Conservation (phyloP, 768 basidiomycete genomes). For the Termitomyces sp. region DNA sequence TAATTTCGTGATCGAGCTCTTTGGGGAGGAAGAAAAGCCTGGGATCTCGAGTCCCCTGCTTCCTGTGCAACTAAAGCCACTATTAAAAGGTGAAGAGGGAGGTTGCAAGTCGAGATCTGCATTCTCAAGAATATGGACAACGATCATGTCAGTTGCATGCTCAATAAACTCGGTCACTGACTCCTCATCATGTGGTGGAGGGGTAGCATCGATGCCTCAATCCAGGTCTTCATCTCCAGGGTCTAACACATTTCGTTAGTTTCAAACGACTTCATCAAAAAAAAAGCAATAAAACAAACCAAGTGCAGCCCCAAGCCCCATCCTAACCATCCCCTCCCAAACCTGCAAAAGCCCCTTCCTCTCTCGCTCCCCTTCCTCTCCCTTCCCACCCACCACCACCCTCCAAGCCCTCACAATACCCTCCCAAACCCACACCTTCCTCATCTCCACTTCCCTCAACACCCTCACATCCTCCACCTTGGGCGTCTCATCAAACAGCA, state of each 20-base stretch:
- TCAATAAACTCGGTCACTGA: slow-evolving; percentile 32
- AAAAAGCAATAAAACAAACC: slow-evolving; percentile 28
- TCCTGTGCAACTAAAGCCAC: slow-evolving; percentile 10
- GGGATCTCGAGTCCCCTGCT: slow-evolving; percentile 11
- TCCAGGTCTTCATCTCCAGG: slow-evolving; percentile 42
- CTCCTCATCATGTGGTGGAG: slow-evolving; percentile 29
- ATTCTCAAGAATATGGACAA: slow-evolving; percentile 43
- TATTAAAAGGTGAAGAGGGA: slow-evolving; percentile 11
- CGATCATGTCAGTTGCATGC: slow-evolving; percentile 38
- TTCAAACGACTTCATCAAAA: background rate
- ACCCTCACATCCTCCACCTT: slow-evolving; percentile 49
- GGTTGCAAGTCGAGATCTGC: slow-evolving; percentile 35
- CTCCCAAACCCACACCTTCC: slow-evolving; percentile 36
- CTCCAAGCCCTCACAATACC: slow-evolving; percentile 16
- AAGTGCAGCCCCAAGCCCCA: slow-evolving; percentile 42
- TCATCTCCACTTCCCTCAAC: slow-evolving; percentile 57
- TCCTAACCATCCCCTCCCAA: slow-evolving; percentile 56
- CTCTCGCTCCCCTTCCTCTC: slow-evolving; percentile 6
- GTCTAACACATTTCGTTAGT: slow-evolving; percentile 2
- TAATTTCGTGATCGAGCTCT: slow-evolving; percentile 41
- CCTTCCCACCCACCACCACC: slow-evolving; percentile 6
- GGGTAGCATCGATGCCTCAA: slow-evolving; percentile 25
- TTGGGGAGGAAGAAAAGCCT: slow-evolving; percentile 2
- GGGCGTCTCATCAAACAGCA: slow-evolving; percentile 52
- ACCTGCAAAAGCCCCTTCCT: slow-evolving; percentile 31